Evolutionary conservation across 1,284 basidiomycete species (phyloP).

Genomic region (Meripilus lineatus): DNA sequence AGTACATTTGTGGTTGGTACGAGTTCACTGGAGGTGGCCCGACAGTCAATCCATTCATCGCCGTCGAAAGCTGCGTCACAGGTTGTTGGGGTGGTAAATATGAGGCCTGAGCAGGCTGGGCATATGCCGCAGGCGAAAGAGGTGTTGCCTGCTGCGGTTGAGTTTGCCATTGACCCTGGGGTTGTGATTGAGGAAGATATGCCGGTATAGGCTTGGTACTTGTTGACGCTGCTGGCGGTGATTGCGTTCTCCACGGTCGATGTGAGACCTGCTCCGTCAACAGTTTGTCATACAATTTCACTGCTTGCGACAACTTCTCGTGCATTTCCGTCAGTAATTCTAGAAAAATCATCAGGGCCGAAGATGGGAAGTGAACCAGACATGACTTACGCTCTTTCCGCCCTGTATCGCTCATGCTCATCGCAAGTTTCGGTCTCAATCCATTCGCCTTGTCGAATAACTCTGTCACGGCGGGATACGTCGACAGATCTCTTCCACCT

Average conservation of each 20-base stretch:
- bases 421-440: slow-evolving; percentile 77
- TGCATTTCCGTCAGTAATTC: slow-evolving; percentile 91
- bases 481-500: slow-evolving; percentile 71
- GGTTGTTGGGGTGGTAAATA: slow-evolving; percentile 12
- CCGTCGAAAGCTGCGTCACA: slow-evolving; percentile 2
- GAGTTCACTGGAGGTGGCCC: slow-evolving; percentile 15
- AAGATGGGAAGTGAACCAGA: not conserved
- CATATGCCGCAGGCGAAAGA: slow-evolving; percentile 15
- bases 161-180: slow-evolving; percentile 9
- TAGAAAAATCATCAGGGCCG: slow-evolving; percentile 26
- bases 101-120: slow-evolving; percentile 12
- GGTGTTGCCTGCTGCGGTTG: slow-evolving; percentile 8
- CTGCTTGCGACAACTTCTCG: slow-evolving; percentile 86
- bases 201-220: slow-evolving; percentile 14
- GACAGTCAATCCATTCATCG: slow-evolving; percentile 8
- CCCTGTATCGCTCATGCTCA: slow-evolving; percentile 82
- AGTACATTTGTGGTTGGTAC: slow-evolving; percentile 12
- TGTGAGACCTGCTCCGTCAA: slow-evolving; percentile 80
- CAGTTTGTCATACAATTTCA: slow-evolving; percentile 85
- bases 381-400: slow-evolving; percentile 67
- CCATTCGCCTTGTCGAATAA: slow-evolving; percentile 82
- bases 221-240: slow-evolving; percentile 21
- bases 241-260: slow-evolving; percentile 54
- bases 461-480: slow-evolving; percentile 79
- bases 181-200: slow-evolving; percentile 24